phyloP scores from a whole-genome alignment of 257 asterid species.

The Henckelia pumila region DNA sequence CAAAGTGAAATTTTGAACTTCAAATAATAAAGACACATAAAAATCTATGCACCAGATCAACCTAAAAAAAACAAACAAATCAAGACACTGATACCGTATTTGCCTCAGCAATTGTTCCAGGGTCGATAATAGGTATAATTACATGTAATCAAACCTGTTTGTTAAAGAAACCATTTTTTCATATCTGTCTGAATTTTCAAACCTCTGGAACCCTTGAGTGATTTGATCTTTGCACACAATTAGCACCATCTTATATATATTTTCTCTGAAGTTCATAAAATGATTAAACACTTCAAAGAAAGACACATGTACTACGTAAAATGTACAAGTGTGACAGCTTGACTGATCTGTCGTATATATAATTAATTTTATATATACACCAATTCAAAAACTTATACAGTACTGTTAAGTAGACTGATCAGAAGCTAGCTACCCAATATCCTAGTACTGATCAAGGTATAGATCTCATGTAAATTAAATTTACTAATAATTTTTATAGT shows the following conservation, averaged over 20 bases:
- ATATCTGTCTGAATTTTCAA: not conserved
- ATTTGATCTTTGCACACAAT: too few relatives aligned
- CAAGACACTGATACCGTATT: not conserved
- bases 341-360: not conserved
- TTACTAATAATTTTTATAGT: not conserved
- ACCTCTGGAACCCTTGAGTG: not conserved
- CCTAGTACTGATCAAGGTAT: not conserved
- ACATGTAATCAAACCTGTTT: not conserved
- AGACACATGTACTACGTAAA: not conserved
- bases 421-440: not conserved
- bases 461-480: not conserved
- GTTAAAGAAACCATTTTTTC: not conserved
- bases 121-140: not conserved
- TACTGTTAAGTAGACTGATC: not conserved
- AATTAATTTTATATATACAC: not conserved
- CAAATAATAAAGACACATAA: not conserved
- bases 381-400: too few relatives aligned
- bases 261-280: not conserved
- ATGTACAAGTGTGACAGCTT: not conserved
- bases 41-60: not conserved
- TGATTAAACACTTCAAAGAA: too few relatives aligned
- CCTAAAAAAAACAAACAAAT: not conserved
- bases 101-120: not conserved
- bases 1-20: slow-evolving; percentile 2
- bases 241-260: not conserved